Percentiles rank a stretch among this genome's conserved stretches.
Evolutionary conservation across 345 rosid species (phyloP).

Genomic region (Combretum micranthum): DNA sequence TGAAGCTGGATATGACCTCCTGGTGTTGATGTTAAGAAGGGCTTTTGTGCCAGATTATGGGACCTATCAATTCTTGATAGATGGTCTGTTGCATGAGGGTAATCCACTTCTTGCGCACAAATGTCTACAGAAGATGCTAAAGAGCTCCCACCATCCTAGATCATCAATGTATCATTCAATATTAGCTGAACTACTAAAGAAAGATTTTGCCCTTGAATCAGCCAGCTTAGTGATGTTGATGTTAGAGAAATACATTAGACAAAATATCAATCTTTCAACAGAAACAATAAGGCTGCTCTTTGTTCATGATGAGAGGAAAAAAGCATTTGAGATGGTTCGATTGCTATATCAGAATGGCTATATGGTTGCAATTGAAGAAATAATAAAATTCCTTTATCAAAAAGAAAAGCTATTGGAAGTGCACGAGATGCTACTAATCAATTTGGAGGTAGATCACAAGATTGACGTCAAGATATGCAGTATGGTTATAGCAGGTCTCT

Average conservation of each 20-base stretch:
- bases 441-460: constrained; percentile 47
- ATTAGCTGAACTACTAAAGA: constrained; percentile 49
- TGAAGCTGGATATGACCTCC: constrained; percentile 50
- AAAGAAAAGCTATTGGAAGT: constrained; percentile 46
- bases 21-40: constrained; percentile 69
- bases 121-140: constrained; percentile 60
- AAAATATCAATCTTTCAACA: constrained; percentile 50
- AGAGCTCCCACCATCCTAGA: constrained; percentile 56
- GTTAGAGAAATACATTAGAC: constrained; percentile 57
- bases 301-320: constrained; percentile 26
- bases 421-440: constrained; percentile 40
- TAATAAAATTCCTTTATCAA: constrained; percentile 42
- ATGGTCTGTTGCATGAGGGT: constrained; percentile 47
- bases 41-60: constrained; percentile 54
- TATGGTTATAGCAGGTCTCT: constrained; percentile 52
- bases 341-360: constrained; percentile 53
- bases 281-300: constrained; percentile 45
- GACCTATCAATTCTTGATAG: constrained; percentile 46
- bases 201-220: constrained; percentile 39
- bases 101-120: constrained; percentile 57
- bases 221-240: constrained; percentile 42
- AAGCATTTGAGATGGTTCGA: constrained; percentile 41
- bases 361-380: constrained; percentile 46
- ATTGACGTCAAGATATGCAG: constrained; percentile 33
- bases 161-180: constrained; percentile 53